Base-by-base conservation (phyloP, 2,329 filamentous ascomycete species). In the Fusarium metavorans region DNA sequence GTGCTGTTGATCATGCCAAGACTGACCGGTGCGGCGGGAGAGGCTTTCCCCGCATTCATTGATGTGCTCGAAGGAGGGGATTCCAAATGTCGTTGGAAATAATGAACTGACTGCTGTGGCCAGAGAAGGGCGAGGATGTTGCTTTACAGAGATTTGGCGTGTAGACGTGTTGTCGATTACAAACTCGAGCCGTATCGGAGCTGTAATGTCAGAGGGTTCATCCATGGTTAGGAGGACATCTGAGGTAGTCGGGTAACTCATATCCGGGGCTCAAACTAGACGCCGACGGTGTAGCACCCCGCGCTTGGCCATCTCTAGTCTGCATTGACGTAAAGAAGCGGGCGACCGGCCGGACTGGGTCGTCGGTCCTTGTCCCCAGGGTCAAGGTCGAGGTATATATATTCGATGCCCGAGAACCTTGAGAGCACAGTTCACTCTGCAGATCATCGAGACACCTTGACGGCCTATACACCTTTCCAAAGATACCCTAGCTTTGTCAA, bases 371-470 rank as follows among this genome's bases (percentile, higher is more conserved):
- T 16, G 14, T 43, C 50, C 18, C 45, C 2, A 30, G 68, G 67
- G 48, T 43, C 20, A 8, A 32, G 4, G 30, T 56, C 41, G 25
- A 64, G 64, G 62, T 75, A 76, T 76, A 76, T 76, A 76, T 74
- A 67, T 45, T 66, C 57, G 52, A 13, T 18, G 37, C 43, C 71
- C 59, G 70, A 76, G 74, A 76, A 76, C 74, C 74, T 71, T 75
- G 74, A 76, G 71, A 72, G 71, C 34, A 56, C 50, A 16, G 16
- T 66, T 66, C 59, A 67, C 69, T 66, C 73, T 58, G 62, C 37
- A 74, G 50, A 64, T 71, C 56, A 68, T 18, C 58, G 4, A 75
- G 25, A 48, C 60, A 74, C 70, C 73, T 75, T 76, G 73, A 76
- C 62, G 52, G 25, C 41, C 34, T 34, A 6, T 5, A 35, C 27